A percentile compares a stretch with the other conserved stretches of the same genome.
phyloP scores from a whole-genome alignment of 148 eudicot genomes.

The Nepenthes mirabilis region DNA sequence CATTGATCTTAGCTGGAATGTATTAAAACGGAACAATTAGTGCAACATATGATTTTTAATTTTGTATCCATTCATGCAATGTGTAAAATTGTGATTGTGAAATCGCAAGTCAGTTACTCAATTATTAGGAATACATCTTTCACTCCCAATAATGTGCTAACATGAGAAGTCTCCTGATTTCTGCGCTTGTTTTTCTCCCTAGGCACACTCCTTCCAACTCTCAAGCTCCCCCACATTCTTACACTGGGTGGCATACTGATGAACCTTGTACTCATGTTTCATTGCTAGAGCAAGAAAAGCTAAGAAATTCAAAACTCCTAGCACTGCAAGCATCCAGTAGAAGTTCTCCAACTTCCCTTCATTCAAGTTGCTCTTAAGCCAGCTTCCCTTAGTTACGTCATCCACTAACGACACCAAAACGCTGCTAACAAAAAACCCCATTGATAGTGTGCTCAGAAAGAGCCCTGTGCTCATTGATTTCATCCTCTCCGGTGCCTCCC shows the following conservation, averaged over 20 bases:
- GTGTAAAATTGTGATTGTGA: too few species aligned
- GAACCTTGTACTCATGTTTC: slow-evolving; percentile 26
- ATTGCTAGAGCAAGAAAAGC: slow-evolving; percentile 20
- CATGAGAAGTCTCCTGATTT: too few species aligned
- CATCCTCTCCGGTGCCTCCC: slow-evolving; percentile 21
- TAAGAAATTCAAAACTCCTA: slow-evolving; percentile 25
- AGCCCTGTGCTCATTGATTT: slow-evolving; percentile 31
- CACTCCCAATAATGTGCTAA: too few species aligned
- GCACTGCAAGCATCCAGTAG: slow-evolving; percentile 29
- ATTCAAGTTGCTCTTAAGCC: slow-evolving; percentile 37
- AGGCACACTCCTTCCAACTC: slow-evolving; percentile 3
- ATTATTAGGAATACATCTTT: too few species aligned
- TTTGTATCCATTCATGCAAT: too few species aligned
- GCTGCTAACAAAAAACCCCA: slow-evolving; percentile 47
- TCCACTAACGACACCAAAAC: slow-evolving; percentile 36
- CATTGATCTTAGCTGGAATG: too few species aligned
- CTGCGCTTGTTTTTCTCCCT: too few species aligned
- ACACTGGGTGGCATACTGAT: slow-evolving; percentile 1
- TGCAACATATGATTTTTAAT: too few species aligned
- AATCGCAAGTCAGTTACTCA: too few species aligned
- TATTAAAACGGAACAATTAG: too few species aligned
- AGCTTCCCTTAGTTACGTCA: slow-evolving; percentile 7
- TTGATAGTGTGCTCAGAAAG: slow-evolving; percentile 38
- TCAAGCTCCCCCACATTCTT: slow-evolving; percentile 19
- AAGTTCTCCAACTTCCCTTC: slow-evolving; percentile 29